Evolutionary conservation across 768 basidiomycete species (phyloP).

Genomic region (Tylopilus rubrobrunneus): DNA sequence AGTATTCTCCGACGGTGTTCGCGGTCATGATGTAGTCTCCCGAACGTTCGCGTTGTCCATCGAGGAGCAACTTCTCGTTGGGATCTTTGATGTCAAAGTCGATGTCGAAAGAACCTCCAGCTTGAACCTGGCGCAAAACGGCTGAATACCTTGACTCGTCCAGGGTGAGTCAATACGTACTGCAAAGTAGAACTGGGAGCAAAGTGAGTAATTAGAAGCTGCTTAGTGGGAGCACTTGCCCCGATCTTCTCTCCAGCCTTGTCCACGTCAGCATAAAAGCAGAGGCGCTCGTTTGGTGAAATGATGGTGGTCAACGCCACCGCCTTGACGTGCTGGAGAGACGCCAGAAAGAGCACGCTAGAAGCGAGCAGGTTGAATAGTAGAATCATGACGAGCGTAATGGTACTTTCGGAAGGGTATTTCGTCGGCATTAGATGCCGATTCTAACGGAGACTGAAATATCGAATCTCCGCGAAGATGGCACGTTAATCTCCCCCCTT

Average conservation of each 20-base stretch:
- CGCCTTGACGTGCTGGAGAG: constrained; percentile 38
- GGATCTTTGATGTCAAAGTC: constrained; percentile 94
- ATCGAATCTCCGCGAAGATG: constrained; percentile 14
- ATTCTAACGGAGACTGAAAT: constrained; percentile 11
- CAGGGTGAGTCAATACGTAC: constrained; percentile 43
- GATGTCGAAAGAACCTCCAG: constrained; percentile 94
- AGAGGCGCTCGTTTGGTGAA: constrained; percentile 74
- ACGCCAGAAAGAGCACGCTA: constrained; percentile 26
- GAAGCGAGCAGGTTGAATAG: constrained; percentile 18
- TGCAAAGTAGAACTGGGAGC: constrained; percentile 88
- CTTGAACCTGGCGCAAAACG: constrained; percentile 67
- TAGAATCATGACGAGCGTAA: constrained; percentile 19
- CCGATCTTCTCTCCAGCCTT: constrained; percentile 92
- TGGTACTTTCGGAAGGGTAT: not conserved
- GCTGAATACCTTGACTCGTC: not conserved
- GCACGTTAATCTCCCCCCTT: not conserved
- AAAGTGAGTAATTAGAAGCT: constrained; percentile 6
- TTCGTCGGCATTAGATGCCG: constrained; percentile 24
- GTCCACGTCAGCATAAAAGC: constrained; percentile 96
- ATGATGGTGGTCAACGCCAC: constrained; percentile 80
- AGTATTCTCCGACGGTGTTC: constrained; percentile 83
- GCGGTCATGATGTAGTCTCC: constrained; percentile 98
- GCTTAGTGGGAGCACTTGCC: constrained; percentile 41
- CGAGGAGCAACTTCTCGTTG: constrained; percentile 79
- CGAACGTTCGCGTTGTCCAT: constrained; percentile 85